Percentiles rank a stretch among this genome's conserved stretches.
phyloP scores from a whole-genome alignment of 163 green algal species.

The Coccomyxa subellipsoidea region DNA sequence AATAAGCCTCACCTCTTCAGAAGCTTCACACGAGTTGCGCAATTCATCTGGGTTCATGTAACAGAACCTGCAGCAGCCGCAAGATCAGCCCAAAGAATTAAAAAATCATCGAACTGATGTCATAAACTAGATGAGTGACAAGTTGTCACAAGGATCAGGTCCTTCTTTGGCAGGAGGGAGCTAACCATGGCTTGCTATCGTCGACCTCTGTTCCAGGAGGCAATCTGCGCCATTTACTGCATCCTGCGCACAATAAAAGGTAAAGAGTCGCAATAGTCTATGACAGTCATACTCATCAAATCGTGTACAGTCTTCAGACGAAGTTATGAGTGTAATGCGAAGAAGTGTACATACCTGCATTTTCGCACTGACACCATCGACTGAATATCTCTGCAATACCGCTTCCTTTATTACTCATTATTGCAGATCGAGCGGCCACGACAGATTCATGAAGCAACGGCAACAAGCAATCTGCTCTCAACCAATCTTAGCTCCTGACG shows the following conservation, averaged over 20 bases:
- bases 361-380: neutral
- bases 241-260: conserved; percentile 42
- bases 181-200: conserved; percentile 61
- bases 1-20: conserved; percentile 50
- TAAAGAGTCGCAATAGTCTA: neutral
- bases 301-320: neutral
- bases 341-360: neutral
- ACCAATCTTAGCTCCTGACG: no score
- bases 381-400: neutral
- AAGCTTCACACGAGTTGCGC: conserved; percentile 37
- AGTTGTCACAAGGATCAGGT: neutral
- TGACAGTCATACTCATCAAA: neutral
- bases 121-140: neutral
- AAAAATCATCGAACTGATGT: neutral
- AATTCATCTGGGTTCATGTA: conserved; percentile 53
- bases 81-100: neutral
- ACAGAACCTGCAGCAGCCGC: conserved; percentile 35
- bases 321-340: neutral
- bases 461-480: no score
- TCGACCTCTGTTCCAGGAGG: conserved; percentile 56
- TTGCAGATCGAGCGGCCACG: neutral
- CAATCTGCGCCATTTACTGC: conserved; percentile 70
- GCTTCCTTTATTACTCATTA: neutral
- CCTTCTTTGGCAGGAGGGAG: neutral
- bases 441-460: no score